Base-by-base conservation (phyloP, 345 rosid species). In the Hibiscus syriacus region DNA sequence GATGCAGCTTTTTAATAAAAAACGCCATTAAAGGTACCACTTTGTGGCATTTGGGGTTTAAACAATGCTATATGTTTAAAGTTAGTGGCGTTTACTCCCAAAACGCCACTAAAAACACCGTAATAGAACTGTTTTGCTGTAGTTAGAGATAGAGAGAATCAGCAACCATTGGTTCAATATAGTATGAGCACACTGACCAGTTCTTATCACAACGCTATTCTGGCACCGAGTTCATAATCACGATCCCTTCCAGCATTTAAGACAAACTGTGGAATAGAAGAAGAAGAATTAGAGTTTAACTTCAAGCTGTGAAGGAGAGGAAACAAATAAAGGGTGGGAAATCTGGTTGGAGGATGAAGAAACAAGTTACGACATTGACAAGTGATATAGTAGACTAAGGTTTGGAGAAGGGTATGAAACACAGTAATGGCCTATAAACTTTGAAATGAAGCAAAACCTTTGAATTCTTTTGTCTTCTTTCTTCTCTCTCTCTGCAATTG, bases 291-390 rank as follows among this genome's bases (percentile, higher is more conserved):
- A 57, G 41, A 57, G 6, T 48, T 48, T 5, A 17, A 48, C 22
- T 57, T 8, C 16, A 30, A 30, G 41, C 62, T 13, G 20, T 57
- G 22, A 57, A 55, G 2, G 46, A 36, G 48, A 70, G 43, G 56
- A 20, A 13, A 49, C 25, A 46, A 34, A 14, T 43, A 50, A 34
- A 14, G 13, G 9, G 29, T n/a, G 41, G 17, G 56, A 77, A 68
- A 73, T 64, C 41, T 11, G 22, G 58, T 30, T 62, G 54, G 46
- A 39, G 65, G 62, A 39, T 45, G 55, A 34, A 71, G 70, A 48
- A 48, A 48, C 53, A 48, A 48, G 53, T 73, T 73, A 16, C 32
- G 83, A 82, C 70, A 75, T 63, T 62, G 83, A 78, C 77, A 46
- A 46, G 45, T 68, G 58, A 74, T 70, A 66, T 20, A 2, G 25